Conservation (phyloP, 179 eudicot genomes). For the Pouteria campechiana region DNA sequence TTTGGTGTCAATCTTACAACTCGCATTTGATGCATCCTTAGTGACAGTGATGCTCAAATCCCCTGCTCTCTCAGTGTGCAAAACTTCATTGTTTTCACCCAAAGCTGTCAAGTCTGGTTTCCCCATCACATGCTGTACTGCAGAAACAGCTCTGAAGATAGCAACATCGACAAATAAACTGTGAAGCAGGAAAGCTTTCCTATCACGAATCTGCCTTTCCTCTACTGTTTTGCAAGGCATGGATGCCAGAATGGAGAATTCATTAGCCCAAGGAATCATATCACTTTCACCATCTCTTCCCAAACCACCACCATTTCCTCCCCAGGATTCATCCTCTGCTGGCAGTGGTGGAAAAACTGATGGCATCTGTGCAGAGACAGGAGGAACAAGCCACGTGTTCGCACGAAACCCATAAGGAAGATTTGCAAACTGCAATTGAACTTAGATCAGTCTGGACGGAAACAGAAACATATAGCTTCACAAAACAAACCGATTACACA, state of each 20-base stretch:
- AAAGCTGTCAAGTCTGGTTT: constrained; percentile 20
- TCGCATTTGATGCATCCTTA: constrained; percentile 73
- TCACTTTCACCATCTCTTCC: constrained; percentile 86
- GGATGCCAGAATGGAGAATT: constrained; percentile 70
- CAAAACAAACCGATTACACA: too few relatives aligned
- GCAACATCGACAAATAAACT: constrained; percentile 97
- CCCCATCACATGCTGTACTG: constrained; percentile 53
- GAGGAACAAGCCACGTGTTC: constrained; percentile 98
- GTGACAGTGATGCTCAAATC: constrained; percentile 60
- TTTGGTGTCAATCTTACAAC: constrained; percentile 85
- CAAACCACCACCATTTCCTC: constrained; percentile 96
- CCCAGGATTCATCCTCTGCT: constrained; percentile 87
- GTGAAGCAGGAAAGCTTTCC: constrained; percentile 92
- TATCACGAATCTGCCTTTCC: constrained; percentile 89
- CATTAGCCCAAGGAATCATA: constrained; percentile 79
- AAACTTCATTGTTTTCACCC: constrained; percentile 18
- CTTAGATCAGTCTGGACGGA: too few relatives aligned
- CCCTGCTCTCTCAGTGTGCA: constrained; percentile 61
- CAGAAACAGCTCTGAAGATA: constrained; percentile 68
- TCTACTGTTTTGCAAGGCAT: constrained; percentile 99
- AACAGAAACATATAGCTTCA: too few relatives aligned
- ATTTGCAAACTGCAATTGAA: constrained; percentile 79
- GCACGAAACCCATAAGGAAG: constrained; percentile 97
- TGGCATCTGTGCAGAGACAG: constrained; percentile 64
- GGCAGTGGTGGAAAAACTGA: constrained; percentile 77